These are phyloP conservation scores for Macrolepiota dolichaula DNA, from an alignment of 768 basidiomycete species.

Conservation along the genomic window DNA sequence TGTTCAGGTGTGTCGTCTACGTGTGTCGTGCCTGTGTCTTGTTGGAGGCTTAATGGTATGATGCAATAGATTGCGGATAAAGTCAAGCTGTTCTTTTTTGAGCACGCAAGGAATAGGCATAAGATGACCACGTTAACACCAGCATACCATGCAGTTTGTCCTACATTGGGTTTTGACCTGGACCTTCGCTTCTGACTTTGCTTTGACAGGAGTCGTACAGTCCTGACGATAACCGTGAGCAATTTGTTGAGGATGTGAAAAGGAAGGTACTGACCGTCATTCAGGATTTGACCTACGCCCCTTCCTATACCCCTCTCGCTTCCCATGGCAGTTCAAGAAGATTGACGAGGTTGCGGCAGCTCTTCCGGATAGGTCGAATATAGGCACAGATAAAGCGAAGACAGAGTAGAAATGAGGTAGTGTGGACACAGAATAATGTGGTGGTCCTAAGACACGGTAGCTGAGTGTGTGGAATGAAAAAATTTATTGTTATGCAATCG, in stretches of 20 bases:
- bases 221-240: constrained; percentile 91
- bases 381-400: constrained; percentile 39
- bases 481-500: not conserved
- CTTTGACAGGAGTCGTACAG: constrained; percentile 84
- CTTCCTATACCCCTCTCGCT: constrained; percentile 92
- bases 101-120: constrained; percentile 93
- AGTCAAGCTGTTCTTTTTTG: constrained; percentile 96
- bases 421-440: not conserved
- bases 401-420: constrained; percentile 25
- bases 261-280: constrained; percentile 11
- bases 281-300: constrained; percentile 93
- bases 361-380: constrained; percentile 66
- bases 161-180: not conserved
- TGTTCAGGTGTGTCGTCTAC: constrained; percentile 48
- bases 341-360: constrained; percentile 83
- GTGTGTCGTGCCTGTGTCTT: not conserved
- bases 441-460: not conserved
- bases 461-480: not conserved
- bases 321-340: constrained; percentile 96
- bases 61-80: constrained; percentile 84
- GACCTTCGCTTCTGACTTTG: not conserved
- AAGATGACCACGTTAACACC: constrained; percentile 99
- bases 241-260: not conserved
- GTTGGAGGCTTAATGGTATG: not conserved
- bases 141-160: constrained; percentile 85